Evolutionary conservation across 2,329 filamentous ascomycete species (phyloP).

Genomic region (Zymoseptoria brevis): DNA sequence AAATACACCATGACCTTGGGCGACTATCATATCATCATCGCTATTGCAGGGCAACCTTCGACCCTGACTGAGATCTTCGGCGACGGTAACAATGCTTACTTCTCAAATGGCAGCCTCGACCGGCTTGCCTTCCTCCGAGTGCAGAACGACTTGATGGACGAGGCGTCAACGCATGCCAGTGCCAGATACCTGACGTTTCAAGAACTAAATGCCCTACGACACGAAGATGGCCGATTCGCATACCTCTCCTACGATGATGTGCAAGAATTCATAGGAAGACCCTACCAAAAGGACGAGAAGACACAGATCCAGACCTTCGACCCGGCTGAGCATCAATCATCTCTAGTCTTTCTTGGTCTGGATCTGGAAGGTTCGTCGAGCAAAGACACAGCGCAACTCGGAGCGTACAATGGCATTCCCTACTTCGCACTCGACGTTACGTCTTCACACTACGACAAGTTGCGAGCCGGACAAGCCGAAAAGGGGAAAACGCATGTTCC

Average conservation of each 20-base stretch:
- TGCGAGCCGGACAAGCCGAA: conserved; percentile 10
- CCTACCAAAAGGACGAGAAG: conserved; percentile 15
- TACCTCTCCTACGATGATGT: conserved; percentile 13
- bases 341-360: conserved; percentile 16
- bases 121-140: conserved; percentile 14
- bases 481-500: conserved; percentile 10
- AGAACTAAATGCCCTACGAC: conserved; percentile 14
- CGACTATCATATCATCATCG: neutral
- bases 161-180: conserved; percentile 14
- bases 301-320: conserved; percentile 13
- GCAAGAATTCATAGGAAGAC: conserved; percentile 11
- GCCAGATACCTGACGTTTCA: conserved; percentile 15
- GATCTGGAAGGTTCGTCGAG: conserved; percentile 13
- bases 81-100: conserved; percentile 16
- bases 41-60: neutral
- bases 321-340: conserved; percentile 13
- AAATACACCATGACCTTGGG: neutral
- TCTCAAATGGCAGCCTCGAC: conserved; percentile 14
- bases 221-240: conserved; percentile 8
- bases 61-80: conserved; percentile 15
- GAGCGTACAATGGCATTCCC: conserved; percentile 12
- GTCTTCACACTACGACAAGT: conserved; percentile 10
- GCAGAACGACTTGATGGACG: conserved; percentile 14
- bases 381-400: conserved; percentile 10
- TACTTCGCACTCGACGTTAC: conserved; percentile 18